Evolutionary conservation across 1,284 basidiomycete genomes (phyloP), one percentile per base, ranked within the genome.

Genomic region (Pseudozyma thailandica): DNA sequence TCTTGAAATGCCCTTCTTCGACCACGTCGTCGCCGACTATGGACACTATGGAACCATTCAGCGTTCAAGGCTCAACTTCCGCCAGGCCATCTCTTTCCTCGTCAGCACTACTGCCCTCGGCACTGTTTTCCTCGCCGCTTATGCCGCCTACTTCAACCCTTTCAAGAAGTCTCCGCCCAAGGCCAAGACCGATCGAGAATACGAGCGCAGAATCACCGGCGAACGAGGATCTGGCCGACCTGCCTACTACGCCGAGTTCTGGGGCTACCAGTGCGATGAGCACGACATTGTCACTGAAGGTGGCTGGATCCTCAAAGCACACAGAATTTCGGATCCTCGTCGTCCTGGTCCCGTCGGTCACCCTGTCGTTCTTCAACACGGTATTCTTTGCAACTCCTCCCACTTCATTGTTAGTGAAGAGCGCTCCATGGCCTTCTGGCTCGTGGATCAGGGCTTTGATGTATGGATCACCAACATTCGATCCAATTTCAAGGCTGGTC

Each of bases 201-300:
- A 79, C 59, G 81, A 82, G 58, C 68, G 75, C 16, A 72, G 81
- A 38, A 77, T 82, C 71, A 82, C 81, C 7, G 81, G 81, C 26
- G 81, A 82, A 50, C 71, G 81, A 15, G 66, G 75, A 31, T 75
- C 72, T 16, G 78, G 73, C 37, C 57, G 79, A 30, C 71, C 77
- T 21, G 70, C 74, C 38, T 82, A 82, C 69, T 82, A 82, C 39
- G 75, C 79, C 45, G 77, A 80, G 50, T 84, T 74, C 72, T 84
- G 78, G 74, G 83, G 83, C 9, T 84, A 84, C 73, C 60, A 77
- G 27, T 84, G 83, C 53, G 81, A 82, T 53, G 77, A 77, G 54
- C 76, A 81, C 51, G 81, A 82, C 21, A 78, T 82, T 38, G 58
- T 75, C 48, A 82, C 81, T 25, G 66, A 75, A 28, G 81, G 70